Evolutionary conservation across 2,329 filamentous ascomycete species (phyloP), one percentile per base, ranked within the genome.

Genomic region (Biscogniauxia mediterranea): DNA sequence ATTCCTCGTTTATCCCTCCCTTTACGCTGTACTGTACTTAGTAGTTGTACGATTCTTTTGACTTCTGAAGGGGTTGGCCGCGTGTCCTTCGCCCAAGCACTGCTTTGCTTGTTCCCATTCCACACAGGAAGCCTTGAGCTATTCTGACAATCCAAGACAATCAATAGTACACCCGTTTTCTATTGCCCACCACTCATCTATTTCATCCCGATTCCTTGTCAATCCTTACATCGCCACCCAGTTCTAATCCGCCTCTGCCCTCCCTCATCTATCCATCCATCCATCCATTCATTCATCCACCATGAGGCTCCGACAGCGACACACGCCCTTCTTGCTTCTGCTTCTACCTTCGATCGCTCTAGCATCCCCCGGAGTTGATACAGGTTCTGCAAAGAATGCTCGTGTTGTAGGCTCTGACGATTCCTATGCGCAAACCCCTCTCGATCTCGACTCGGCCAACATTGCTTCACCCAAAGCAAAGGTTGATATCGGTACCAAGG

Each of bases 401-500:
- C 57, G 57, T 19, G 53, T 56, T 28, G 28, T 56, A n/a, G 58
- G 23, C 26, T 52, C 49, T n/a, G 68, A 67, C 52, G 54, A 61
- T 42, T 59, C 66, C 19, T 69, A 66, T 4, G 56, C 61, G 19
- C 61, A 65, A 32, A 57, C 61, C 28, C 32, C 61, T 21, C 60
- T 67, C 54, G 69, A 71, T 25, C 60, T 67, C 54, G 69, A 71
- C 55, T 67, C 70, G 32, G 73, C 75, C 69, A 19, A 78, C 73
- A 38, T 75, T 69, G 61, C 76, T 68, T 60, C 74, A 68, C 54
- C 77, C 71, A 69, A 79, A 73, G 7, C 76, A 66, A 60, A 77
- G 70, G 63, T 77, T 73, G 59, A 80, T 69, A 15, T 78, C 9
- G 80, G 81, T 32, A 82, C 79, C 60, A 93, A 93, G 74, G 89